Evolutionary conservation across 78 protist species (phyloP).

Genomic region (Pigoraptor vietnamica): DNA sequence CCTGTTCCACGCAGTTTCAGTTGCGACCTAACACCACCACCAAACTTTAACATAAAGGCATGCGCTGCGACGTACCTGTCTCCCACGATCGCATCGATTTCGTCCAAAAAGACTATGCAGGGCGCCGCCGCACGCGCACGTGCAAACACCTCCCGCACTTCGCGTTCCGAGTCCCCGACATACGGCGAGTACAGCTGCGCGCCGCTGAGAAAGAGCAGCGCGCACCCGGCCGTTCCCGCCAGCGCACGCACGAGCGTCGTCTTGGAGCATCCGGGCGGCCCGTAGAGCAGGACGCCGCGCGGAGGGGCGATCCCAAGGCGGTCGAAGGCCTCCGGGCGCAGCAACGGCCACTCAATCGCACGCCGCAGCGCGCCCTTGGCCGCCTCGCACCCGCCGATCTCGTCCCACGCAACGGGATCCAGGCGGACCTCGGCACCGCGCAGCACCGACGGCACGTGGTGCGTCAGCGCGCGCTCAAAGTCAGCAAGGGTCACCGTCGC

Average conservation of each 20-base stretch:
- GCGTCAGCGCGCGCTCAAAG: neutral
- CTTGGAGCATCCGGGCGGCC: slow-evolving; percentile 96
- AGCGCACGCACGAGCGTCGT: slow-evolving; percentile 76
- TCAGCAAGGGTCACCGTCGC: neutral
- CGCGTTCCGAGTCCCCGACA: slow-evolving; percentile 73
- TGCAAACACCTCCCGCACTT: slow-evolving; percentile 47
- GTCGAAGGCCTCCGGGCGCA: slow-evolving; percentile 70
- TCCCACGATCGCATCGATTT: slow-evolving; percentile 59
- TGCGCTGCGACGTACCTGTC: neutral
- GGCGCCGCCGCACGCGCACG: slow-evolving; percentile 80
- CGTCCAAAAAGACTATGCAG: slow-evolving; percentile 71
- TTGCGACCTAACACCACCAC: neutral
- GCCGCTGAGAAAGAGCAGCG: neutral
- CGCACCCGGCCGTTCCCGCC: neutral
- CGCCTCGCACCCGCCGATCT: slow-evolving; percentile 93
- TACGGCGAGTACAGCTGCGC: slow-evolving; percentile 62
- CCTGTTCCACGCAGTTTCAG: too few relatives aligned
- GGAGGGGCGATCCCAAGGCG: slow-evolving; percentile 91
- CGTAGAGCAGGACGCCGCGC: slow-evolving; percentile 83
- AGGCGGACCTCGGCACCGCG: slow-evolving; percentile 28
- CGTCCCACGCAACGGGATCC: slow-evolving; percentile 80
- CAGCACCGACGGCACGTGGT: slow-evolving; percentile 47
- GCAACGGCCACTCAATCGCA: slow-evolving; percentile 88
- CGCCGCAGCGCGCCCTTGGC: slow-evolving; percentile 77
- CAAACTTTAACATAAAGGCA: neutral